Conservation (phyloP, 306 rosid genomes). For the Sicyos baderoa region DNA sequence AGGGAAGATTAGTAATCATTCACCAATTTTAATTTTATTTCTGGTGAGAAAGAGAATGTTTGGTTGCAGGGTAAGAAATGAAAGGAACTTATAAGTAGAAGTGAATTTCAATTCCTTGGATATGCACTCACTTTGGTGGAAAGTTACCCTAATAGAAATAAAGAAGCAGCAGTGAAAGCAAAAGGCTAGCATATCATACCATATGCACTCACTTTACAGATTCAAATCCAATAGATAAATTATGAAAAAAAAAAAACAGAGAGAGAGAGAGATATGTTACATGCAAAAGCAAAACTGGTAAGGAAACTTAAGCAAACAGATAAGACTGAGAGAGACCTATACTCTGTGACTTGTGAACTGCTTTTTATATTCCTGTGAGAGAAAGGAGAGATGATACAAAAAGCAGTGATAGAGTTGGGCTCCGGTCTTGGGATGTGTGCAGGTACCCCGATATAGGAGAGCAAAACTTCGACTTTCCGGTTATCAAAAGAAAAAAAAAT, state of each 20-base stretch:
- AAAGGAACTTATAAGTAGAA: conserved; percentile 15
- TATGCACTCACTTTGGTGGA: conserved; percentile 2
- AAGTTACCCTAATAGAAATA: not conserved
- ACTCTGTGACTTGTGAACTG: conserved; percentile 15
- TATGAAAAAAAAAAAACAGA: too few species aligned
- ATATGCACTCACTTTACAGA: too few species aligned
- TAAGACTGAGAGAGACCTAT: not conserved
- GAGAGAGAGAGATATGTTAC: not conserved
- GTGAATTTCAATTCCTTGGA: conserved; percentile 13
- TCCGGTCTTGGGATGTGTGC: too few species aligned
- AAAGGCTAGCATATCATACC: too few species aligned
- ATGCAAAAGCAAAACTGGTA: conserved; percentile 9
- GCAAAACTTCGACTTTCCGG: too few species aligned
- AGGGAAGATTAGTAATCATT: conserved; percentile 7
- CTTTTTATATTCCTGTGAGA: conserved; percentile 6
- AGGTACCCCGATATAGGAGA: too few species aligned
- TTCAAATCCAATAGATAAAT: too few species aligned
- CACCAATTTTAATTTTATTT: not conserved
- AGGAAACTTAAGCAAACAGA: conserved; percentile 14
- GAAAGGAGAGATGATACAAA: not conserved
- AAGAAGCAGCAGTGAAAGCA: too few species aligned
- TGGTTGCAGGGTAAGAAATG: conserved; percentile 13
- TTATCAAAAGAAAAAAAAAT: too few species aligned
- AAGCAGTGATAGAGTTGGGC: not conserved
- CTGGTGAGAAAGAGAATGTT: not conserved